Evolutionary conservation across 306 rosid species (phyloP), one percentile per base, ranked within the genome.

Genomic region (Arachis stenosperma): DNA sequence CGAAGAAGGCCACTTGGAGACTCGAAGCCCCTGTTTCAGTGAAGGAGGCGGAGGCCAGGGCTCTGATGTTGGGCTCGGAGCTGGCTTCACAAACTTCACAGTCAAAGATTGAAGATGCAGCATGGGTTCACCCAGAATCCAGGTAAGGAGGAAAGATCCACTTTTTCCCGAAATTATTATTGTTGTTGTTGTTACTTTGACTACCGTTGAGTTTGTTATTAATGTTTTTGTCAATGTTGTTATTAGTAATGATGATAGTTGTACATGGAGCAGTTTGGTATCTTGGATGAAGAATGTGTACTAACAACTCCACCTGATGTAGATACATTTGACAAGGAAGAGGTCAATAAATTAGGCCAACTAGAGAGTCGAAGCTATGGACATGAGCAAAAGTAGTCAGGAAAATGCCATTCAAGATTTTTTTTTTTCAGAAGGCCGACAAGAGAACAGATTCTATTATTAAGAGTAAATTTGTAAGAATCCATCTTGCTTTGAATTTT

Each of bases 391-490:
- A 69, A 64, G 42, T 56, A 53, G 41, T 41, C 65, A 12, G 55
- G 76, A 64, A 54, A 74, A 62, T 58, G 76, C 64, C 36, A 56
- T 65, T 44, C 17, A 17, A 17, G 78, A 80, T 59, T 57, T 58
- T 12, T 40, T 40, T 43, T 46, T 14, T 8, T 36, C 47, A 15
- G 63, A 78, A 78, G 71, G 9, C 65, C 52, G 74, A 60, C 9
- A 42, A 9, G 64, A 71, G 73, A 54, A 72, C 69, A 33, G 66
- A 55, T n/a, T 48, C 81, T 50, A 65, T 17, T 69, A 51, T 69
- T 5, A 70, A 63, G 77, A 58, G 67, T 39, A 84, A 81, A 82
- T 64, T 70, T 53, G 97, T 90, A 84, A 66, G 87, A 27, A 56
- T 41, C 53, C 47, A 7, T 13, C 60, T 4, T 46, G 11, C 51